Evolutionary conservation across 495 filamentous ascomycete species (phyloP).

Genomic region (Hypoxylon trugodes): DNA sequence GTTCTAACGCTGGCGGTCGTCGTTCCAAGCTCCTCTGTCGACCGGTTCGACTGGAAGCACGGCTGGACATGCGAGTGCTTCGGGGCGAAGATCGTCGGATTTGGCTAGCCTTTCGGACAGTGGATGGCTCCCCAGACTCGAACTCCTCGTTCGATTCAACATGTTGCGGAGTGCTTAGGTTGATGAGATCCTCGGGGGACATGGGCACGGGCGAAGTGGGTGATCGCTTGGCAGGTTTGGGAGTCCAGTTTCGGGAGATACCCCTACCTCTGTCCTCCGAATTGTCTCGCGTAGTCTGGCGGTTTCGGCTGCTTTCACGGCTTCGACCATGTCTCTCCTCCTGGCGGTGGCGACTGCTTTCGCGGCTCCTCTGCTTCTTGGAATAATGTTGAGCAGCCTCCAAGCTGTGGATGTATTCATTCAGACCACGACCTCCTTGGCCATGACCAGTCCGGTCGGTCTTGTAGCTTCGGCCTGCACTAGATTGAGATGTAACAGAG

Average conservation of each 20-base stretch:
- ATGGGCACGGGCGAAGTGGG: conserved; percentile 91
- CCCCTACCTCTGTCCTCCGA: conserved; percentile 75
- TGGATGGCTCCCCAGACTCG: conserved; percentile 49
- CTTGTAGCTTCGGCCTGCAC: conserved; percentile 50
- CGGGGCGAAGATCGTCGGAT: conserved; percentile 50
- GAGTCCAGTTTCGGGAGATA: conserved; percentile 71
- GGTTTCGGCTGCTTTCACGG: conserved; percentile 60
- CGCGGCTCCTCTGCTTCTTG: conserved; percentile 60
- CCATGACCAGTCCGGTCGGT: conserved; percentile 43
- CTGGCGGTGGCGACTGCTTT: conserved; percentile 66
- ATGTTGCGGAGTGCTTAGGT: conserved; percentile 57
- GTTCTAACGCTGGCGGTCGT: conserved; percentile 60
- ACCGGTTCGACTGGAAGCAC: conserved; percentile 53
- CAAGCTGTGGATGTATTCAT: conserved; percentile 88
- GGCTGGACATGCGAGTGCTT: conserved; percentile 50
- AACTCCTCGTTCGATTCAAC: conserved; percentile 34
- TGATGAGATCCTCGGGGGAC: conserved; percentile 83
- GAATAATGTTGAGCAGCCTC: conserved; percentile 76
- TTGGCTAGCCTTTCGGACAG: conserved; percentile 51
- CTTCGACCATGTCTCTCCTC: conserved; percentile 51
- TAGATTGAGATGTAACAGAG: conserved; percentile 54
- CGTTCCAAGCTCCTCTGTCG: conserved; percentile 61
- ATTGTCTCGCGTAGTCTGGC: conserved; percentile 62
- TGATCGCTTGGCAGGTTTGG: conserved; percentile 79
- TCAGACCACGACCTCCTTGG: conserved; percentile 70